Evolutionary conservation across 2,329 filamentous ascomycete species (phyloP).

Genomic region (Ceratocystis lukuohia): DNA sequence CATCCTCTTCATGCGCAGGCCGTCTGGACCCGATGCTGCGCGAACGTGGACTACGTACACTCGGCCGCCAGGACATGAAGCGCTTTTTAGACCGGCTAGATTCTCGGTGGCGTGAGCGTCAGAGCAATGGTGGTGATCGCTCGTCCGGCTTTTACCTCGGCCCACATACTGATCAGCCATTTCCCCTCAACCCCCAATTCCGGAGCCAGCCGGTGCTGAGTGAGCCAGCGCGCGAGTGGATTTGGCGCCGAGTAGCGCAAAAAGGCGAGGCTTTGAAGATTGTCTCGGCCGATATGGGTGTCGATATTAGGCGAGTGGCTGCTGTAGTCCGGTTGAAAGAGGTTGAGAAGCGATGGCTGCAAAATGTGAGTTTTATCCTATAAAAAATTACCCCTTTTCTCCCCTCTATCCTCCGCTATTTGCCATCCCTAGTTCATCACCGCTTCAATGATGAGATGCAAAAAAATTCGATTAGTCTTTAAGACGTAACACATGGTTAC

Average conservation of each 20-base stretch:
- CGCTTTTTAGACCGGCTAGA: constrained; percentile 19
- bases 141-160: constrained; percentile 29
- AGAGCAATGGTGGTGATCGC: constrained; percentile 15
- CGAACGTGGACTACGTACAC: constrained; percentile 15
- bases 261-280: constrained; percentile 56
- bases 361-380: constrained; percentile 48
- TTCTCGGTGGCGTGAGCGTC: constrained; percentile 19
- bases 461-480: constrained; percentile 98
- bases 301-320: constrained; percentile 73
- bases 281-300: constrained; percentile 61
- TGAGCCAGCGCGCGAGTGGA: constrained; percentile 56
- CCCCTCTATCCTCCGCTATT: not conserved
- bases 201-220: constrained; percentile 58
- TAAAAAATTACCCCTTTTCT: not conserved
- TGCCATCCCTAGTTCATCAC: too few species aligned
- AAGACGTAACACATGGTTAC: constrained; percentile 90
- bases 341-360: constrained; percentile 65
- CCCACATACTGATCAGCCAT: constrained; percentile 40
- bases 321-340: constrained; percentile 77
- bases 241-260: constrained; percentile 56
- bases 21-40: constrained; percentile 16
- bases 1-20: constrained; percentile 4
- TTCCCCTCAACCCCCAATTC: constrained; percentile 62
- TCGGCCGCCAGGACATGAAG: constrained; percentile 19
- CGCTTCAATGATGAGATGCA: constrained; percentile 40